A percentile compares a stretch with the other conserved stretches of the same genome.
Evolutionary conservation across 768 basidiomycete species (phyloP).

Genomic region (Leccinum broughii): DNA sequence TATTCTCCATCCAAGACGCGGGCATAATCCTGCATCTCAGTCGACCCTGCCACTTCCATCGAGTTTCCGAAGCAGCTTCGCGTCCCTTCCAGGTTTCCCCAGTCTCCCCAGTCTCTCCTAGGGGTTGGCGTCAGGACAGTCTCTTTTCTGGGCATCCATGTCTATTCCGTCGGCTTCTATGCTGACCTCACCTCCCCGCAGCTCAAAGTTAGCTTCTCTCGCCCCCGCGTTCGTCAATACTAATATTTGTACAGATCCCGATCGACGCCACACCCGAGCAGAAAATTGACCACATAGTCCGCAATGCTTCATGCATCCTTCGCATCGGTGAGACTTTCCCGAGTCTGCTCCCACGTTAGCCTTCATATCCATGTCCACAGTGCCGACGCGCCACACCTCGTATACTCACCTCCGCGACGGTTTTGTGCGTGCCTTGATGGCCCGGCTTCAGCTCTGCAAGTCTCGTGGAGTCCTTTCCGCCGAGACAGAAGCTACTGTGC

Average conservation of each 20-base stretch:
- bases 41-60: slow-evolving; percentile 74
- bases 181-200: slow-evolving; percentile 72
- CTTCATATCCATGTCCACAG: slow-evolving; percentile 35
- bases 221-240: background rate
- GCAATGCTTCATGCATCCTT: slow-evolving; percentile 67
- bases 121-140: slow-evolving; percentile 88
- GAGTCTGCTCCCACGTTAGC: background rate
- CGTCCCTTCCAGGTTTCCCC: slow-evolving; percentile 61
- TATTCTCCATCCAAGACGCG: background rate
- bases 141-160: slow-evolving; percentile 83
- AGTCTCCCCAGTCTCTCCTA: slow-evolving; percentile 67
- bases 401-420: slow-evolving; percentile 83
- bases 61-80: slow-evolving; percentile 66
- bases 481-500: slow-evolving; percentile 56
- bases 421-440: slow-evolving; percentile 72
- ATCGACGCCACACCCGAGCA: slow-evolving; percentile 59
- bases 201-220: slow-evolving; percentile 46
- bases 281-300: slow-evolving; percentile 67
- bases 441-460: slow-evolving; percentile 53
- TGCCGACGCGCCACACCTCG: slow-evolving; percentile 78
- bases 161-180: slow-evolving; percentile 91
- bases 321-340: slow-evolving; percentile 59
- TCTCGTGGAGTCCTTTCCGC: slow-evolving; percentile 54
- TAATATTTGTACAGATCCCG: slow-evolving; percentile 47
- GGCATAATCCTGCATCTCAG: slow-evolving; percentile 34